phyloP scores from a whole-genome alignment of 768 basidiomycete species.

The Auriscalpium orientale region DNA sequence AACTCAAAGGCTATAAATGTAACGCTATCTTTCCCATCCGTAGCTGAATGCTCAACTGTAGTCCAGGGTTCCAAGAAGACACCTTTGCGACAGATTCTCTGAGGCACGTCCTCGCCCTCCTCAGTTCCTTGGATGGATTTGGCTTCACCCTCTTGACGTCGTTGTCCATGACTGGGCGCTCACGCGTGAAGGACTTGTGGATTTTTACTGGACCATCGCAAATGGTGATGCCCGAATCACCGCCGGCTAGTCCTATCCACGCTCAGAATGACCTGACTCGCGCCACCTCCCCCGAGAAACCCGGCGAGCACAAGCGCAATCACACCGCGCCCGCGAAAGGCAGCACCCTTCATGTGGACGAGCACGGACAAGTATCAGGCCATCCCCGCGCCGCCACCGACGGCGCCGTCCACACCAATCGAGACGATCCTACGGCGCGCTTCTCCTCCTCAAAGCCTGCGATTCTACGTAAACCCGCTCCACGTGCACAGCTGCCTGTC shows the following conservation, averaged over 20 bases:
- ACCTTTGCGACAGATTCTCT: constrained; percentile 69
- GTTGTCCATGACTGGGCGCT: constrained; percentile 61
- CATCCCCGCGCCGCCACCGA: constrained; percentile 10
- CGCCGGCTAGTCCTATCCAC: constrained; percentile 24
- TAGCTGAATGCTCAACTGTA: constrained; percentile 10
- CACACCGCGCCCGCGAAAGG: neutral
- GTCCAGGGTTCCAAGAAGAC: constrained; percentile 72
- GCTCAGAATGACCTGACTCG: constrained; percentile 28
- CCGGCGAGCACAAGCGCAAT: constrained; percentile 6
- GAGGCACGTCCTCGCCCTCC: constrained; percentile 58
- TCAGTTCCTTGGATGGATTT: constrained; percentile 59
- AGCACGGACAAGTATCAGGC: neutral
- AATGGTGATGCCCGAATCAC: constrained; percentile 25
- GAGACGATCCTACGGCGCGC: constrained; percentile 2
- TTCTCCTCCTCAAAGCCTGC: constrained; percentile 24
- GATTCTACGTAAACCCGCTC: constrained; percentile 54
- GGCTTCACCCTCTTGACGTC: constrained; percentile 64
- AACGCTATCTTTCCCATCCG: constrained; percentile 21
- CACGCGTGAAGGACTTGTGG: constrained; percentile 73
- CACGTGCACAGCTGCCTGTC: constrained; percentile 54
- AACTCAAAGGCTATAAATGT: constrained; percentile 78
- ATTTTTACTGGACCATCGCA: constrained; percentile 55
- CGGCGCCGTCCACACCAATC: neutral
- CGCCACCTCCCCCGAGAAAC: neutral
- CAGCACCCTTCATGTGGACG: neutral